Percentiles rank a stretch among this genome's conserved stretches.
These are phyloP conservation scores for Colletotrichum sp. DNA, from an alignment of 2,329 filamentous ascomycete species.

Conservation along the genomic window DNA sequence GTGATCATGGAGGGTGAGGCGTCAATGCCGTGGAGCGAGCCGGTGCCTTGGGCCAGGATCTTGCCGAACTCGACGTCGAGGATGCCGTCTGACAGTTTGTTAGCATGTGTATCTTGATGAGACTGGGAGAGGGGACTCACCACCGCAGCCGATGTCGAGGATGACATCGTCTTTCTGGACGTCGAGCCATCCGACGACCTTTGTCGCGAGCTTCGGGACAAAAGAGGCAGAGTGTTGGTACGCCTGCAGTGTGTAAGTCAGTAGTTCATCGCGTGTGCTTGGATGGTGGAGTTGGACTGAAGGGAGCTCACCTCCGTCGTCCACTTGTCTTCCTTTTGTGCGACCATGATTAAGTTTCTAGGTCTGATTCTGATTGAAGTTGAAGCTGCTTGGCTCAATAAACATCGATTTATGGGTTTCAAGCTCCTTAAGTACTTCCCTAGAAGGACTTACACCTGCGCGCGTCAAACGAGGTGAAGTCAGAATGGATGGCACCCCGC, in stretches of 20 bases:
- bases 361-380: background rate
- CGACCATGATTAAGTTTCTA: constrained; percentile 19
- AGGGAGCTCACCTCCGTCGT: constrained; percentile 37
- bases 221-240: constrained; percentile 68
- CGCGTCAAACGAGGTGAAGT: constrained; percentile 5
- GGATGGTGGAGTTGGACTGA: accelerated
- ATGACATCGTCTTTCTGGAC: constrained; percentile 62
- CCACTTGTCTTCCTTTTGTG: constrained; percentile 40
- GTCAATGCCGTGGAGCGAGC: constrained; percentile 62
- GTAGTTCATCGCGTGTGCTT: background rate
- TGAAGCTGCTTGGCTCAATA: background rate
- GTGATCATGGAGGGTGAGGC: constrained; percentile 64
- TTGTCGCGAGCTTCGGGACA: constrained; percentile 65
- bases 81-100: constrained; percentile 54
- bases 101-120: background rate
- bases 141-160: constrained; percentile 69
- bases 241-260: constrained; percentile 40
- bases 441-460: background rate
- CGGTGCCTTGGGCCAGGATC: constrained; percentile 48
- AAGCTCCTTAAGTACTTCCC: background rate
- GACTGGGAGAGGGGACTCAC: constrained; percentile 31
- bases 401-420: too few species aligned
- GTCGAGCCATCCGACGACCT: constrained; percentile 63
- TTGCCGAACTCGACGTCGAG: constrained; percentile 60
- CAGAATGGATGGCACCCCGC: background rate